These are phyloP conservation scores for Trametes coccinea DNA, from an alignment of 768 basidiomycete genomes.

Conservation along the genomic window DNA sequence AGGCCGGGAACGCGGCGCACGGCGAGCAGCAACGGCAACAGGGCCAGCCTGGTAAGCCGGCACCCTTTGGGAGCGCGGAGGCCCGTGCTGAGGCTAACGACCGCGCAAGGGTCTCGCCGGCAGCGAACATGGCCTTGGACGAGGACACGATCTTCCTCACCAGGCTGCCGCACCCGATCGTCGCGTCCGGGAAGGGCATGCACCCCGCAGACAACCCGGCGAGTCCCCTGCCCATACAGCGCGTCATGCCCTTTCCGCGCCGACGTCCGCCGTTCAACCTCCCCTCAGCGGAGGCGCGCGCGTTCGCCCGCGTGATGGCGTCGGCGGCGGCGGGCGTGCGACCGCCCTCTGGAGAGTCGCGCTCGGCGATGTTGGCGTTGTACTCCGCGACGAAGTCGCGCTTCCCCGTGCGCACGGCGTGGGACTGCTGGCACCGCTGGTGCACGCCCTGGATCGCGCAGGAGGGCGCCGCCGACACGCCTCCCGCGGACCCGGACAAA, in stretches of 20 bases:
- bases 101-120: constrained; percentile 1
- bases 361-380: constrained; percentile 16
- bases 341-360: constrained; percentile 10
- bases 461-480: background rate
- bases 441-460: constrained; percentile 19
- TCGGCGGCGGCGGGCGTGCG: constrained; percentile 10
- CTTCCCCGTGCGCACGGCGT: constrained; percentile 17
- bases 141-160: constrained; percentile 13
- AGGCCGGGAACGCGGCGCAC: background rate
- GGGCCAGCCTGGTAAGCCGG: constrained; percentile 13
- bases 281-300: constrained; percentile 9
- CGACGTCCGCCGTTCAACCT: constrained; percentile 14
- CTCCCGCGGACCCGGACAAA: background rate
- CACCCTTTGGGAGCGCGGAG: constrained; percentile 15
- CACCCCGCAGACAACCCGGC: background rate
- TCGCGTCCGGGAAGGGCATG: background rate
- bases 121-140: background rate
- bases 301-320: constrained; percentile 16
- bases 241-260: constrained; percentile 11
- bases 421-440: constrained; percentile 27
- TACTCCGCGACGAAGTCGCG: constrained; percentile 14
- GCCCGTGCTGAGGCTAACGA: constrained; percentile 18
- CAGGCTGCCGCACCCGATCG: constrained; percentile 8
- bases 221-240: constrained; percentile 5
- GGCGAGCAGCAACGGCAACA: background rate